A percentile compares a stretch with the other conserved stretches of the same genome.
phyloP scores from a whole-genome alignment of 169 alveolate species.

The Babesia bigemina region DNA sequence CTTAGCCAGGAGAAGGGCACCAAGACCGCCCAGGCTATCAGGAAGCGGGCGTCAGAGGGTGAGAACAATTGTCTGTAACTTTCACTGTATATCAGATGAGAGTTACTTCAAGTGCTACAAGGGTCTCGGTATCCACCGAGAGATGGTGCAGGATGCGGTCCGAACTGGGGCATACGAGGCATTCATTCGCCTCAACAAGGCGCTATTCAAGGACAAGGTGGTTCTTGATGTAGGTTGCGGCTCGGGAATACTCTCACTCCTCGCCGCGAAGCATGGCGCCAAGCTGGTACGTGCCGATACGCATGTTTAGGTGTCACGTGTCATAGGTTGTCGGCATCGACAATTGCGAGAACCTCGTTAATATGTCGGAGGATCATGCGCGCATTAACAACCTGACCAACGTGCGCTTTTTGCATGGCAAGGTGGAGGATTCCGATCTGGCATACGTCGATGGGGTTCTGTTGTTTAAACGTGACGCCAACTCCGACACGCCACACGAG shows the following conservation, averaged over 20 bases:
- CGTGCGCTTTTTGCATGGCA: conserved; percentile 76
- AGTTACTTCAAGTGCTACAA: conserved; percentile 90
- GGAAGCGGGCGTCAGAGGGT: conserved; percentile 2
- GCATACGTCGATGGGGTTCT: conserved; percentile 44
- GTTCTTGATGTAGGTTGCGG: conserved; percentile 98
- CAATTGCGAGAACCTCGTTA: conserved; percentile 88
- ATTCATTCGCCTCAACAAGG: conserved; percentile 79
- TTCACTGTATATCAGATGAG: conserved; percentile 28
- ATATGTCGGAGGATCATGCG: conserved; percentile 84
- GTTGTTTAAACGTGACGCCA: conserved; percentile 84
- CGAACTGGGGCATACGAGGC: conserved; percentile 89
- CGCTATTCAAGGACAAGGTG: conserved; percentile 84
- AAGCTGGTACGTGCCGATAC: conserved; percentile 90
- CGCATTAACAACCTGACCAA: conserved; percentile 91
- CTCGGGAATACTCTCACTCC: conserved; percentile 93
- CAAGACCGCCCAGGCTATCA: conserved; percentile 7
- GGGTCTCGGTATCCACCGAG: conserved; percentile 88
- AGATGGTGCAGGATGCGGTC: conserved; percentile 89
- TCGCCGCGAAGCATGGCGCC: conserved; percentile 96
- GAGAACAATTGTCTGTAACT: not conserved
- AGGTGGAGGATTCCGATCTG: conserved; percentile 62
- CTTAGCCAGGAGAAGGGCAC: conserved; percentile 14
- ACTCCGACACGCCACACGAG: conserved; percentile 89
- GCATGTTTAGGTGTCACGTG: conserved; percentile 61
- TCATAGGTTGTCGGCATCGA: conserved; percentile 88